Base-by-base conservation (phyloP, 345 rosid genomes). In the Citrus australasica region DNA sequence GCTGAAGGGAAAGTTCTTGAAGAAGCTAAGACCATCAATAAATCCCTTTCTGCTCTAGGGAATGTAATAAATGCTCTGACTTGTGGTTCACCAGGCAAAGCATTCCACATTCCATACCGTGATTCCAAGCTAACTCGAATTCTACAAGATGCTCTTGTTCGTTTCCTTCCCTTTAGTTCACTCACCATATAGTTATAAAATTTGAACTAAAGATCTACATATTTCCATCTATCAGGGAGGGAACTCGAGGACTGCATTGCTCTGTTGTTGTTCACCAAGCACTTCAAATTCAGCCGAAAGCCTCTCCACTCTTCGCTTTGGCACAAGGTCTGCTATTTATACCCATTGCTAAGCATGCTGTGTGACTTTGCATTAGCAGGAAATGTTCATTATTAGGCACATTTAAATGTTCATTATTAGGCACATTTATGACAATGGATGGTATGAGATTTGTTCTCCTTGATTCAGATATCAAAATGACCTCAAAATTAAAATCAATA, bases 221-320 rank as follows among this genome's bases (percentile, higher is more conserved):
- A 55, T 79, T 83, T 77, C 76, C 80, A 10, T 80, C 77, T 60
- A 74, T 69, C 84, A 95, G 98, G 98, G 97, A 63, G 98, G 97
- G 53, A 90, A 82, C 86, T 93, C 92, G 71, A 92, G 88, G 75
- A 89, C 91, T 78, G 98, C 92, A 53, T 80, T 95, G 58, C 84
- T 95, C 17, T 93, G 98, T 42, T 95, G 98, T 85, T 95, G 98
- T 88, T 95, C 98, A 33, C 98, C 95, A 3, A 92, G 98, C 83
- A 79, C 83, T 82, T 92, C 84, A 75, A 93, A 93, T 90, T 89
- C 91, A 71, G 65, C 91, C 53, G 98, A 95, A 85, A 95, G 91
- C 69, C 85, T 93, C 37, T 93, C 98, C 56, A 93, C 97, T 78
- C 91, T 95, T 83, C 89, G 97, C 75, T 95, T 95, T 87, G 98